Evolutionary conservation across 495 filamentous ascomycete species (phyloP).

Genomic region (Darksidea phi): DNA sequence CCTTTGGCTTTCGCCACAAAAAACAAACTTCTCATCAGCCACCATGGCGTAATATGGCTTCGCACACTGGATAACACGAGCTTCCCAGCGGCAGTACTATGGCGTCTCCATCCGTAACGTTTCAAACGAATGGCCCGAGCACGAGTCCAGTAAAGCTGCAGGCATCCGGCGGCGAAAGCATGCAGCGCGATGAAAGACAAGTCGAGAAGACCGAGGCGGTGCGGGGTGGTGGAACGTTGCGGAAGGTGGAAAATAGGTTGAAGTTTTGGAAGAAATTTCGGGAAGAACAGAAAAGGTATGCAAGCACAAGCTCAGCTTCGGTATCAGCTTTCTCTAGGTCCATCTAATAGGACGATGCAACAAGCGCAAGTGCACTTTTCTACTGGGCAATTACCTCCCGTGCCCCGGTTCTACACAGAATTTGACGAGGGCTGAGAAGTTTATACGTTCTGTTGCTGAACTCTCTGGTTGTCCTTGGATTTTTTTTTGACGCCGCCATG

Average conservation of each 20-base stretch:
- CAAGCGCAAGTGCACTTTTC: no score
- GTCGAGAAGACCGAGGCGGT: not conserved
- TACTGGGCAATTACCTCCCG: no score
- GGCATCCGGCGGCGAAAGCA: conserved; percentile 16
- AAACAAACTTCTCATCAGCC: no score
- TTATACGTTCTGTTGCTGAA: no score
- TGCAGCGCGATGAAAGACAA: not conserved
- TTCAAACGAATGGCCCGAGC: not conserved
- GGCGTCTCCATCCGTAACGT: not conserved
- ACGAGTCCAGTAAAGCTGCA: conserved; percentile 16
- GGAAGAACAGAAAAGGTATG: conserved; percentile 22
- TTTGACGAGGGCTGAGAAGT: no score
- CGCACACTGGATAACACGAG: not conserved
- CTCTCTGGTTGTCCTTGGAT: no score
- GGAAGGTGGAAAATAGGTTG: not conserved
- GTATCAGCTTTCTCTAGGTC: not conserved
- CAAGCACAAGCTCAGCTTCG: not conserved
- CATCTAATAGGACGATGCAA: not conserved
- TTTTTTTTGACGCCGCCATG: no score
- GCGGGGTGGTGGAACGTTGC: not conserved
- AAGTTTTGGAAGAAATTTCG: conserved; percentile 17
- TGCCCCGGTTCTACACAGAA: no score
- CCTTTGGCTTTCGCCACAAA: no score
- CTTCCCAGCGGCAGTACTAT: conserved; percentile 1
- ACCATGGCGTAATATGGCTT: no score